A percentile compares a stretch with the other conserved stretches of the same genome.
These are phyloP conservation scores for Effrenium voratum DNA, from an alignment of 73 alveolate species.

Conservation along the genomic window DNA sequence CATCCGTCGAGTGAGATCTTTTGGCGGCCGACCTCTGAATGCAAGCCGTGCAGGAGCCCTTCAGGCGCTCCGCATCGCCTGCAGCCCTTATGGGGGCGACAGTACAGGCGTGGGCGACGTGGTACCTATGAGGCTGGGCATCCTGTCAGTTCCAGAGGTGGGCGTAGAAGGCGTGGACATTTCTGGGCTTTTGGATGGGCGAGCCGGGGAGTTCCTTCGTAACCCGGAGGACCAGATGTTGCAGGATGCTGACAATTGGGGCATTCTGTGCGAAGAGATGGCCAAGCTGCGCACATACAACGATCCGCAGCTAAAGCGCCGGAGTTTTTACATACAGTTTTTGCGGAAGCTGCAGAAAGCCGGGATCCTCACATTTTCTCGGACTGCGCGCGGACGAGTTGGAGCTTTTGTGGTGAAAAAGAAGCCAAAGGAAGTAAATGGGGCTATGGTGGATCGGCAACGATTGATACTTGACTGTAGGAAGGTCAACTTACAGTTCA, in stretches of 20 bases:
- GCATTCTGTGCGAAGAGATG: not conserved
- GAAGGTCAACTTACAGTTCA: not conserved
- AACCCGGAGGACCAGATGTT: not conserved
- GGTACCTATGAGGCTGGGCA: slow-evolving; percentile 1
- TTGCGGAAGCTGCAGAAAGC: not conserved
- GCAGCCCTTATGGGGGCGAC: slow-evolving; percentile 14
- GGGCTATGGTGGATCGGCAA: not conserved
- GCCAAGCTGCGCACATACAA: not conserved
- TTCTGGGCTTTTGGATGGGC: not conserved
- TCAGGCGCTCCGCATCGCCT: slow-evolving; percentile 67
- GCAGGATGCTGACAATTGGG: slow-evolving; percentile 11
- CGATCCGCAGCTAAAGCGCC: not conserved
- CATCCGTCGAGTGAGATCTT: not conserved
- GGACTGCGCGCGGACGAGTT: not conserved
- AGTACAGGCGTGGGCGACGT: slow-evolving; percentile 47
- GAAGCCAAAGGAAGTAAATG: slow-evolving; percentile 38
- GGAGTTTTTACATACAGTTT: not conserved
- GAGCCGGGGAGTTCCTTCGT: not conserved
- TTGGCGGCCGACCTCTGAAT: slow-evolving; percentile 16
- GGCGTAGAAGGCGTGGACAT: not conserved
- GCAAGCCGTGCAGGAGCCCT: slow-evolving; percentile 39
- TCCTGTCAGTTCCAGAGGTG: not conserved
- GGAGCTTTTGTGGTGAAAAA: slow-evolving; percentile 26
- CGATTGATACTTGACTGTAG: slow-evolving; percentile 46
- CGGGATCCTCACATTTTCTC: not conserved